phyloP scores from a whole-genome alignment of 352 stramenopile species.

The Aphanomyces invadans region DNA sequence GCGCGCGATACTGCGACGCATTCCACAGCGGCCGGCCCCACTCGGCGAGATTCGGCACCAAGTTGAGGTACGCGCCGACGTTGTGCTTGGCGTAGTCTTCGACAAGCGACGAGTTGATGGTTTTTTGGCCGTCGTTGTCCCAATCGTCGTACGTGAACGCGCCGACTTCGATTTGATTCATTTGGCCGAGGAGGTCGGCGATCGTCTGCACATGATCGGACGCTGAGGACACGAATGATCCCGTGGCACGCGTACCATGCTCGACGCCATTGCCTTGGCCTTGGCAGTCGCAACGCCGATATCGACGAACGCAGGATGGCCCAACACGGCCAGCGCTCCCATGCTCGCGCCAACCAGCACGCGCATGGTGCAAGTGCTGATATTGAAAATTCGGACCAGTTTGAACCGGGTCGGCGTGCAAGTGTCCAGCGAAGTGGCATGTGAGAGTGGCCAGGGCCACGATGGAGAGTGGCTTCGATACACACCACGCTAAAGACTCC shows the following conservation, averaged over 20 bases:
- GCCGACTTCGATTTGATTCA: slow-evolving; percentile 86
- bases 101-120: slow-evolving; percentile 59
- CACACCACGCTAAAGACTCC: too few species aligned
- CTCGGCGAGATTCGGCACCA: slow-evolving; percentile 28
- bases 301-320: background rate
- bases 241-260: background rate
- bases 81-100: slow-evolving; percentile 61
- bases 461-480: too few species aligned
- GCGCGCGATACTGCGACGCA: slow-evolving; percentile 55
- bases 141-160: background rate
- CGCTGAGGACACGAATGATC: too few species aligned
- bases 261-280: background rate
- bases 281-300: background rate
- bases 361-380: background rate
- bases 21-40: slow-evolving; percentile 35
- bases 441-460: too few species aligned
- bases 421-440: too few species aligned
- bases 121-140: slow-evolving; percentile 5
- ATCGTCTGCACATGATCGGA: too few species aligned
- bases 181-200: slow-evolving; percentile 58
- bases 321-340: background rate
- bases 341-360: background rate
- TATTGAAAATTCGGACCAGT: background rate
- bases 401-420: background rate
- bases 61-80: slow-evolving; percentile 86